Evolutionary conservation across 495 filamentous ascomycete species (phyloP).

Genomic region (Podospora pseudocomata): DNA sequence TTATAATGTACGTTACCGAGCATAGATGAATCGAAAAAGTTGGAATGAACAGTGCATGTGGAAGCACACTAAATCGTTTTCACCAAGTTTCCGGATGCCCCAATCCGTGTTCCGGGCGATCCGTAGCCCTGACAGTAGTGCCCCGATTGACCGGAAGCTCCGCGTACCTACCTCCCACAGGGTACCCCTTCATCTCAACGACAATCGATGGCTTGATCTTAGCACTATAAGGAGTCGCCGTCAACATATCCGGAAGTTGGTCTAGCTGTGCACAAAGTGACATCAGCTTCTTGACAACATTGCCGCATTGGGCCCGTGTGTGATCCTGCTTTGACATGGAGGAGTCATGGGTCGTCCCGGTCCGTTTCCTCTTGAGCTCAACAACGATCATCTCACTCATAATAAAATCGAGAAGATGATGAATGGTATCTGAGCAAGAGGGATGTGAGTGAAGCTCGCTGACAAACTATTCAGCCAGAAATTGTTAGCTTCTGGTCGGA

Average conservation of each 20-base stretch:
- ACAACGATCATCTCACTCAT: conserved; percentile 2
- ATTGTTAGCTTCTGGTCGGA: background rate
- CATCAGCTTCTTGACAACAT: background rate
- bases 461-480: background rate
- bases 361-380: background rate
- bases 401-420: conserved; percentile 1
- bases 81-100: background rate
- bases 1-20: too few species aligned
- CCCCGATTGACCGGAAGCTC: background rate
- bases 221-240: background rate
- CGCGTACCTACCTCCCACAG: background rate
- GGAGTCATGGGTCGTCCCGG: background rate
- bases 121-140: background rate
- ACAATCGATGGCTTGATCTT: background rate
- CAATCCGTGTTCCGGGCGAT: background rate
- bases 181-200: background rate
- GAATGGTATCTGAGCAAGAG: background rate
- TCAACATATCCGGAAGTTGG: background rate
- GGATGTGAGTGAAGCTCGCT: background rate
- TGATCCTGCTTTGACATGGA: background rate
- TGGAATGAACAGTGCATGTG: too few species aligned
- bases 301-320: background rate
- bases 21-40: too few species aligned
- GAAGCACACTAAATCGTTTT: background rate
- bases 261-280: background rate